phyloP scores from a whole-genome alignment of 2,329 filamentous ascomycete species.

The Boeremia exigua region DNA sequence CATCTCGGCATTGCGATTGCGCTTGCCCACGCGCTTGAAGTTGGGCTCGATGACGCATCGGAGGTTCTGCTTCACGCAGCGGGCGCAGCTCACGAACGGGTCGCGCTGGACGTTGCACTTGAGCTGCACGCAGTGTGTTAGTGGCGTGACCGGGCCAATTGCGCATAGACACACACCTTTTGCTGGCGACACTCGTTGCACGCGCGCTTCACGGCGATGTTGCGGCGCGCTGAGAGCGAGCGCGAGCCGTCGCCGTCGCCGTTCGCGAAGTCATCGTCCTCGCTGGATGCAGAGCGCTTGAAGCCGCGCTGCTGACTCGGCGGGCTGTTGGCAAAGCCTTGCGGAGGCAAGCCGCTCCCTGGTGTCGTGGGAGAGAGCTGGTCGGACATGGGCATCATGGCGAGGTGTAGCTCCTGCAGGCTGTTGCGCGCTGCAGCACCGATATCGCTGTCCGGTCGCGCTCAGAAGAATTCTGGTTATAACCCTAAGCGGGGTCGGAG shows the following conservation, averaged over 20 bases:
- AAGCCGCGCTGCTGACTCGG: conserved; percentile 41
- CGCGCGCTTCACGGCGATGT: conserved; percentile 66
- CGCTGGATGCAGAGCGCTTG: conserved; percentile 47
- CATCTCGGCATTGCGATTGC: conserved; percentile 85
- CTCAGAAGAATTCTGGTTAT: conserved; percentile 12
- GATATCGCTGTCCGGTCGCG: conserved; percentile 24
- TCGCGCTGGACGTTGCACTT: conserved; percentile 85
- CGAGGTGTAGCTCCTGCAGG: conserved; percentile 15
- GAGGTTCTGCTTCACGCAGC: conserved; percentile 79
- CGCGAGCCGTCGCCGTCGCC: conserved; percentile 36
- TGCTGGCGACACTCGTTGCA: conserved; percentile 88
- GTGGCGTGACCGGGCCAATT: not conserved
- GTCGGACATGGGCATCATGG: conserved; percentile 19
- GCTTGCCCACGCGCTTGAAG: conserved; percentile 84
- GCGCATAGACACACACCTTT: conserved; percentile 65
- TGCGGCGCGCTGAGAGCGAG: conserved; percentile 37
- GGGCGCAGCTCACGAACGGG: conserved; percentile 76
- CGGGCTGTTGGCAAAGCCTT: conserved; percentile 39
- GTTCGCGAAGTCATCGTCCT: conserved; percentile 42
- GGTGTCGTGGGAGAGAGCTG: conserved; percentile 40
- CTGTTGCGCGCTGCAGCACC: conserved; percentile 20
- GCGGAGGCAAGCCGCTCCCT: conserved; percentile 28
- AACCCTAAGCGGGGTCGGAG: conserved; percentile 6
- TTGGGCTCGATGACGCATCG: conserved; percentile 87
- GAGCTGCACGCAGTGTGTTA: conserved; percentile 57